Evolutionary conservation across 1,284 basidiomycete species (phyloP).

Genomic region (Chalciporus piperatoides): DNA sequence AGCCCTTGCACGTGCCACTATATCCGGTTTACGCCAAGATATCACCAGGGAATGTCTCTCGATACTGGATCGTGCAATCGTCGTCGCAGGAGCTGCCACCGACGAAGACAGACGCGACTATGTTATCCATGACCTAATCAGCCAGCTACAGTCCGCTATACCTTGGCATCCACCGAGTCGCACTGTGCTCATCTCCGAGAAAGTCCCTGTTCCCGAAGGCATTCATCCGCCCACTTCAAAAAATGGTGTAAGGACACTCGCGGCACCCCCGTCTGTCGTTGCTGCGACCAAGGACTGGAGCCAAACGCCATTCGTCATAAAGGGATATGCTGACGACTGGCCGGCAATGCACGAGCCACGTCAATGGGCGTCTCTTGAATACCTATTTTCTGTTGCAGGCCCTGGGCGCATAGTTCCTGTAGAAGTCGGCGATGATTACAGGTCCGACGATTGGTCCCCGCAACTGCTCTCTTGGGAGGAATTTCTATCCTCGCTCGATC

Average conservation of each 20-base stretch:
- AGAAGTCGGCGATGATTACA: constrained; percentile 86
- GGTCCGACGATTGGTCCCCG: constrained; percentile 80
- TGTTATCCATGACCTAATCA: constrained; percentile 60
- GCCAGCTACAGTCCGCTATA: constrained; percentile 37
- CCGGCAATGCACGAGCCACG: constrained; percentile 60
- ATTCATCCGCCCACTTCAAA: constrained; percentile 17
- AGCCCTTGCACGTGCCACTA: constrained; percentile 40
- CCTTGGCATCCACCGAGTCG: constrained; percentile 10
- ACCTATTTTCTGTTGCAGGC: constrained; percentile 68
- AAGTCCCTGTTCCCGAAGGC: constrained; percentile 17
- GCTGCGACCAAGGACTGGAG: constrained; percentile 46
- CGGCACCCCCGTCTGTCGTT: constrained; percentile 51
- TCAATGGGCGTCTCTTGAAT: constrained; percentile 66
- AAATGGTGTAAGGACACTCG: constrained; percentile 37
- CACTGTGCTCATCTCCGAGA: constrained; percentile 17
- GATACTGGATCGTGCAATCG: constrained; percentile 74
- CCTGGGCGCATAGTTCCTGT: constrained; percentile 85
- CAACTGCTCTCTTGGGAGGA: constrained; percentile 73
- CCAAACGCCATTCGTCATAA: constrained; percentile 70
- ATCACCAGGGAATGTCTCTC: constrained; percentile 41
- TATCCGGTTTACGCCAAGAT: constrained; percentile 27
- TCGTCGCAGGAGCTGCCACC: constrained; percentile 73
- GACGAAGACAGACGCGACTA: constrained; percentile 56
- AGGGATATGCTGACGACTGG: constrained; percentile 59
- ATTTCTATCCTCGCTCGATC: constrained; percentile 60